Evolutionary conservation across 805 yeast genomes (phyloP).

Genomic region (Priceomyces haplophilus): DNA sequence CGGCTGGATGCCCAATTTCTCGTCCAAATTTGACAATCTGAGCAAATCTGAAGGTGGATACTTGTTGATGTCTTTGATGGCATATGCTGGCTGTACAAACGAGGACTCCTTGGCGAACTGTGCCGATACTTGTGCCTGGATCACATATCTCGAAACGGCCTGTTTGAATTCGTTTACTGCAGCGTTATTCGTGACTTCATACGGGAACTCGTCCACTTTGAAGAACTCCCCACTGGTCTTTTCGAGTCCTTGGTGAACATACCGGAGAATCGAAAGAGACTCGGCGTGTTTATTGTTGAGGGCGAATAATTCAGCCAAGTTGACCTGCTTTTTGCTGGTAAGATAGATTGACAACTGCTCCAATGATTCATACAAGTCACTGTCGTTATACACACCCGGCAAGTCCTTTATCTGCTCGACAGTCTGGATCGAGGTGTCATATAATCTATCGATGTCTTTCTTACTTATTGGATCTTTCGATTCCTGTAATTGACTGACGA

Average conservation of each 20-base stretch:
- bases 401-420: slow-evolving; percentile 64
- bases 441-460: slow-evolving; percentile 48
- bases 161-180: slow-evolving; percentile 24
- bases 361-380: slow-evolving; percentile 56
- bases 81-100: slow-evolving; percentile 15
- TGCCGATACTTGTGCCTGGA: slow-evolving; percentile 44
- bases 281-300: slow-evolving; percentile 40
- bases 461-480: slow-evolving; percentile 23
- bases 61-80: slow-evolving; percentile 44
- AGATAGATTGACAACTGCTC: slow-evolving; percentile 48
- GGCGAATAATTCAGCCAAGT: slow-evolving; percentile 46
- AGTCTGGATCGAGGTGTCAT: slow-evolving; percentile 50
- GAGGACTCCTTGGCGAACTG: slow-evolving; percentile 36
- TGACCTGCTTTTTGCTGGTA: slow-evolving; percentile 38
- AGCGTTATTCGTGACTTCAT: slow-evolving; percentile 36
- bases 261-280: slow-evolving; percentile 42
- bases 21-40: slow-evolving; percentile 21
- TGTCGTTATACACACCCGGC: slow-evolving; percentile 92
- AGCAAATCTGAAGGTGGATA: slow-evolving; percentile 30
- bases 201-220: slow-evolving; percentile 40
- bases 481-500: slow-evolving; percentile 37
- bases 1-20: slow-evolving; percentile 43
- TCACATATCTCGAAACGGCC: slow-evolving; percentile 14
- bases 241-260: slow-evolving; percentile 19
- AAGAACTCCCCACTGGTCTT: slow-evolving; percentile 16